Conservation (phyloP, 345 rosid genomes). For the Citrus cavaleriei region DNA sequence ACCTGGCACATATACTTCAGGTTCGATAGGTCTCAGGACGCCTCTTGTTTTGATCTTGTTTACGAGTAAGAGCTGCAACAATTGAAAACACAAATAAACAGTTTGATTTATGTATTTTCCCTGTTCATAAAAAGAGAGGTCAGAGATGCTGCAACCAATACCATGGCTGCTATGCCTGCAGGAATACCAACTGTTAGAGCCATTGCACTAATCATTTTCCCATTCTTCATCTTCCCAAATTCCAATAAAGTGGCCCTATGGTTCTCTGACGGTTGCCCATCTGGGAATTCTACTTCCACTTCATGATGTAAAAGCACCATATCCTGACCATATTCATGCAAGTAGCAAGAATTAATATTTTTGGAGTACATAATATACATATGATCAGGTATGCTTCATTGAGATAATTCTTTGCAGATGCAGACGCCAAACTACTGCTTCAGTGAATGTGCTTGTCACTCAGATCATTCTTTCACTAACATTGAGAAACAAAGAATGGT, state of each 20-base stretch:
- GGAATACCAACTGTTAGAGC: constrained; percentile 91
- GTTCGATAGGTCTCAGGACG: constrained; percentile 72
- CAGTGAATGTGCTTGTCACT: neutral
- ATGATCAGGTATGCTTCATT: neutral
- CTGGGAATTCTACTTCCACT: constrained; percentile 76
- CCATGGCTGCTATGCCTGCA: constrained; percentile 88
- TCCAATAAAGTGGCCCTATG: constrained; percentile 75
- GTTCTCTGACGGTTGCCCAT: constrained; percentile 40
- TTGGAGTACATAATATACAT: neutral
- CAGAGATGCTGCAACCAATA: constrained; percentile 20
- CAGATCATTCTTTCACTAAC: neutral
- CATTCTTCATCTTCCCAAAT: constrained; percentile 61
- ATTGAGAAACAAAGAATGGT: neutral
- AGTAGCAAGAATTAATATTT: neutral
- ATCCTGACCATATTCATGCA: constrained; percentile 48
- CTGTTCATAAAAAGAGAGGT: neutral
- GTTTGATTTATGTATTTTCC: neutral
- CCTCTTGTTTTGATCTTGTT: constrained; percentile 81
- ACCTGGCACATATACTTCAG: constrained; percentile 91
- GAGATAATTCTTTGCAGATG: neutral
- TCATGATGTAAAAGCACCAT: constrained; percentile 95
- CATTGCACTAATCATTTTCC: constrained; percentile 72
- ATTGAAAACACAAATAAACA: constrained; percentile 2
- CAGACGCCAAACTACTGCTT: neutral
- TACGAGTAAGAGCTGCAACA: constrained; percentile 62